These are phyloP conservation scores for Lactifluus piperatus DNA, from an alignment of 768 basidiomycete species.

Conservation along the genomic window DNA sequence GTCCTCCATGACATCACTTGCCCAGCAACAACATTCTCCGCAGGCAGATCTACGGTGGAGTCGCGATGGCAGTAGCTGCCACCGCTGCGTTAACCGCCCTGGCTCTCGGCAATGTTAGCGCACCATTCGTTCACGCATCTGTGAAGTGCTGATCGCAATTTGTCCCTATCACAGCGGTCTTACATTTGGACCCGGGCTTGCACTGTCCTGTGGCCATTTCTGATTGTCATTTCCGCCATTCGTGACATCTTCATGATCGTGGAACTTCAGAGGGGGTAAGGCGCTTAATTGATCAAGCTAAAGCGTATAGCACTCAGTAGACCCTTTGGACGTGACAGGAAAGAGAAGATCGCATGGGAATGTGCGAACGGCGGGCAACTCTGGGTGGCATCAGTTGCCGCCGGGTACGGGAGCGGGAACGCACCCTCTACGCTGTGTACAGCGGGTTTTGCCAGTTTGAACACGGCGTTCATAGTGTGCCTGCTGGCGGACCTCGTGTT, in stretches of 20 bases:
- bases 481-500: slow-evolving; percentile 57
- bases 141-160: slow-evolving; percentile 18
- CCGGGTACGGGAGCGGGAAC: slow-evolving; percentile 35
- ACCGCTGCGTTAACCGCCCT: slow-evolving; percentile 45
- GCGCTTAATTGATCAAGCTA: slow-evolving; percentile 23
- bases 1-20: not conserved
- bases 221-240: slow-evolving; percentile 54
- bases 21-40: not conserved
- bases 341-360: slow-evolving; percentile 64
- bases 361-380: slow-evolving; percentile 63
- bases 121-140: slow-evolving; percentile 17
- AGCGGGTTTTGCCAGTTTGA: slow-evolving; percentile 49
- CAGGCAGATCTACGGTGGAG: slow-evolving; percentile 65
- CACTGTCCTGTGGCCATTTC: slow-evolving; percentile 63
- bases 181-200: slow-evolving; percentile 57
- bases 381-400: slow-evolving; percentile 39
- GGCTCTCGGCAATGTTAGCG: slow-evolving; percentile 51
- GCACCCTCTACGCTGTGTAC: slow-evolving; percentile 51
- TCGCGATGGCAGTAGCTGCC: slow-evolving; percentile 44
- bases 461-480: slow-evolving; percentile 55
- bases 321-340: slow-evolving; percentile 30
- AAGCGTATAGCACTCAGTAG: slow-evolving; percentile 1
- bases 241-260: slow-evolving; percentile 68
- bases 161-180: slow-evolving; percentile 41
- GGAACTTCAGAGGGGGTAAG: slow-evolving; percentile 60